Evolutionary conservation across 306 rosid species (phyloP), one percentile per base, ranked within the genome.

Genomic region (Rubus idaeus): DNA sequence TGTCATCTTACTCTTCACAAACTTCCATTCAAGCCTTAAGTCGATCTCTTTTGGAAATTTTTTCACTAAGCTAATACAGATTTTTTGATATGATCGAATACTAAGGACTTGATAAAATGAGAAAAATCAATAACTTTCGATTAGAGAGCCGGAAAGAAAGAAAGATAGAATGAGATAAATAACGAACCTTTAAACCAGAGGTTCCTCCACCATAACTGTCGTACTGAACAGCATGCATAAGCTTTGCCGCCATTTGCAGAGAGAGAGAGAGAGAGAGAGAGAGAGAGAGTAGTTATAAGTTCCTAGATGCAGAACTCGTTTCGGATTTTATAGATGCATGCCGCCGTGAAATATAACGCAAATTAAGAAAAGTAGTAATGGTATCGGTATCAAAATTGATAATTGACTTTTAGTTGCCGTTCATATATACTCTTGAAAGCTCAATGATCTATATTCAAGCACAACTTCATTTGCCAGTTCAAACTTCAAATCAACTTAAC

Each of bases 171-270:
- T 1, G 21, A 39, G 4, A 14, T 20, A 52, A 61, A 77, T 10
- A 13, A 62, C 65, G 16, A 39, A 91, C 96, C 98, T 83, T 79
- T 44, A 93, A 79, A 58, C 63, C 87, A 53, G 87, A 6, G 37
- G 92, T 61, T 65, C 93, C 97, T 47, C 90, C 90, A n/a, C 91
- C 92, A 40, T 91, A 91, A 70, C 87, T 8, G 49, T 60, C 53
- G 51, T 88, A 93, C 52, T 76, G 90, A 86, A 93, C 78, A 3
- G 91, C 98, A 51, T 57, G 87, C 95, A 93, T 89, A 20, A 87
- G 87, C 64, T 55, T 77, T 17, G 39, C 79, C 2, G 81, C 84
- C 95, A 86, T 89, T n/a, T n/a, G n/a, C n/a, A n/a, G n/a, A n/a
- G n/a, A n/a, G n/a, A n/a, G n/a, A n/a, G n/a, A n/a, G n/a, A n/a